Conservation (phyloP, 1,284 basidiomycete species). For the Irpex sp. region DNA sequence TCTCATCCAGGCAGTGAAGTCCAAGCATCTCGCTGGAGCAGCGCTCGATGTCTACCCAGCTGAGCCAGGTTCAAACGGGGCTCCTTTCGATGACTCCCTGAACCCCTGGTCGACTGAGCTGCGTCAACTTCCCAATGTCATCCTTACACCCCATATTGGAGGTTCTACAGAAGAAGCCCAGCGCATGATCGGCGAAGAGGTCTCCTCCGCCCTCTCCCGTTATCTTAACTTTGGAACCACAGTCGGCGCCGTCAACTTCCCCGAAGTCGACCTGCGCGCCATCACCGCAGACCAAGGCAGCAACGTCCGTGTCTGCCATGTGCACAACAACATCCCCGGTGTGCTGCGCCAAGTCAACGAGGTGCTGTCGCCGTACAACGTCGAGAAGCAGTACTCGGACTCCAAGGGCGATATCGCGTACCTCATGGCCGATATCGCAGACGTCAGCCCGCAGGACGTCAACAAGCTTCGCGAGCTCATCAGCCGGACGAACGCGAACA, state of each 20-base stretch:
- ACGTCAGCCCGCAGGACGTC: constrained; percentile 83
- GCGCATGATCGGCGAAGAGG: constrained; percentile 95
- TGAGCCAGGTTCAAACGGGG: constrained; percentile 91
- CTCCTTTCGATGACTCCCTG: constrained; percentile 81
- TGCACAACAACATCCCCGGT: constrained; percentile 97
- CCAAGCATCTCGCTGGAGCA: constrained; percentile 88
- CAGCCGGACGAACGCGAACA: constrained; percentile 79
- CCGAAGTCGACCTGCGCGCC: constrained; percentile 94
- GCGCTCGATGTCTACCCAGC: constrained; percentile 95
- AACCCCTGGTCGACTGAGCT: constrained; percentile 81
- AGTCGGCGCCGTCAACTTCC: constrained; percentile 96
- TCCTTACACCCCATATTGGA: constrained; percentile 97
- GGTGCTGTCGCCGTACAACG: constrained; percentile 90
- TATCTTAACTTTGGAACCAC: constrained; percentile 95
- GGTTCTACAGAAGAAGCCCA: constrained; percentile 99
- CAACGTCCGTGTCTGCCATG: constrained; percentile 90
- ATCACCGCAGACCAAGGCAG: constrained; percentile 84
- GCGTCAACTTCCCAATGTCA: constrained; percentile 79
- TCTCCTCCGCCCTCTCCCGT: constrained; percentile 79
- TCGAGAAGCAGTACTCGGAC: constrained; percentile 98
- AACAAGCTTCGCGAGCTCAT: constrained; percentile 84
- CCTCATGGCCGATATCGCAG: constrained; percentile 93
- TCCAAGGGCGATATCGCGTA: constrained; percentile 95
- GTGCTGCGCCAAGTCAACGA: constrained; percentile 96
- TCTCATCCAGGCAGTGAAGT: constrained; percentile 78